These are phyloP conservation scores for Lactifluus rugatus DNA, from an alignment of 768 basidiomycete species.

Conservation along the genomic window DNA sequence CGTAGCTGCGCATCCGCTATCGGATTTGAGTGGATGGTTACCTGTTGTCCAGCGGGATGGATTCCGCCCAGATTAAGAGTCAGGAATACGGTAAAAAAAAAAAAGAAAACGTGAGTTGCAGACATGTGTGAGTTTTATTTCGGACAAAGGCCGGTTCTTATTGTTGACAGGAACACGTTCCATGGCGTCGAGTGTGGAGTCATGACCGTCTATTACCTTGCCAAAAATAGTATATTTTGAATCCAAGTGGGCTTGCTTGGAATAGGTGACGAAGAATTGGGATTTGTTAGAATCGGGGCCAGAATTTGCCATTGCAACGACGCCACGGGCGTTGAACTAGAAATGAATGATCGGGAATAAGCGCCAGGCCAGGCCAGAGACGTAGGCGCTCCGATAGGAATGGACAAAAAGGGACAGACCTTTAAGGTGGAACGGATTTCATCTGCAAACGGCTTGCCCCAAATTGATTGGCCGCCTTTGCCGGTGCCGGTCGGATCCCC, in stretches of 20 bases:
- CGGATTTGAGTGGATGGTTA: conserved; percentile 91
- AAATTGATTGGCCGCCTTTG: conserved; percentile 95
- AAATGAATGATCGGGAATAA: conserved; percentile 1
- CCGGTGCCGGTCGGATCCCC: conserved; percentile 86
- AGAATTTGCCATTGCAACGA: conserved; percentile 97
- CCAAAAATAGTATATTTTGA: conserved; percentile 93
- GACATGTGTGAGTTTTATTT: conserved; percentile 78
- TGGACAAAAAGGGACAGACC: conserved; percentile 34
- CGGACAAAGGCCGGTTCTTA: conserved; percentile 80
- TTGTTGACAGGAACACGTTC: conserved; percentile 84
- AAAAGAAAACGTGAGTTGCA: conserved; percentile 23
- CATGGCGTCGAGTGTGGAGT: conserved; percentile 89
- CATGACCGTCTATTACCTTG: conserved; percentile 97
- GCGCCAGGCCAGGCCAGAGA: background rate
- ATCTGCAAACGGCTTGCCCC: conserved; percentile 86
- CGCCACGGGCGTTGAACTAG: conserved; percentile 89
- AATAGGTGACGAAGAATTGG: conserved; percentile 84
- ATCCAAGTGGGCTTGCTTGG: conserved; percentile 90
- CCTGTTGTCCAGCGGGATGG: conserved; percentile 29
- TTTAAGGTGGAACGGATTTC: conserved; percentile 92
- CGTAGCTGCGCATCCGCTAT: conserved; percentile 67
- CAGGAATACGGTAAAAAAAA: background rate
- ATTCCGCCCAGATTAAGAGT: background rate
- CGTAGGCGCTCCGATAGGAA: conserved; percentile 2
- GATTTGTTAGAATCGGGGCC: conserved; percentile 91